Evolutionary conservation across 2,329 filamentous ascomycete genomes (phyloP), one percentile per base, ranked within the genome.

Genomic region (Didymella pomorum): DNA sequence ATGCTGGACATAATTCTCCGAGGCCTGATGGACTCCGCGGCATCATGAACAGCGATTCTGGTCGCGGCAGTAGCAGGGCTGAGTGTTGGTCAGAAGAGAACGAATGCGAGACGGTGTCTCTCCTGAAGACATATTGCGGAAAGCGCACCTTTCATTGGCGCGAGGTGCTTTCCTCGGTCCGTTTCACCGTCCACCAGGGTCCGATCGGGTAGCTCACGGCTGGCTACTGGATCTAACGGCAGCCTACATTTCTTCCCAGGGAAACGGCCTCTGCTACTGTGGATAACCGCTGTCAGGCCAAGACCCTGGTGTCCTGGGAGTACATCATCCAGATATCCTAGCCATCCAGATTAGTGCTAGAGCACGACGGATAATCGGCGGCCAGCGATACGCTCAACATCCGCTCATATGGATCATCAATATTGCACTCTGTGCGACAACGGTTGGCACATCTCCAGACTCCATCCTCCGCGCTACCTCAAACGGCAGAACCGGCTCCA

Each of bases 381-480:
- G 4, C 21, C 44, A 52, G 55, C 55, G 44, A 52, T 52, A 60
- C 51, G 46, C 50, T 61, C 54, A 47, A 43, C 41, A 47, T 49
- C 52, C 56, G 49, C 49, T 45, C 20, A 50, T 48, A 49, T 35
- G 58, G 58, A 52, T 54, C 42, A 45, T 42, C 41, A 56, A 52
- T 61, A 63, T 63, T 58, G 50, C 23, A 35, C 25, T 31, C 21
- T 52, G 58, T 61, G 44, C 49, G 11, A 63, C 58, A 18, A 54
- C 26, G n/a, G 29, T 51, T 57, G 52, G 37, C 51, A 48, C 45
- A 29, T 56, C 18, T 31, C 28, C 52, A 56, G 47, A 18, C 52
- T 44, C 29, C 44, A 29, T 18, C 42, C 44, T 29, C 39, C 43
- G 49, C 44, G 18, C 44, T 48, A 58, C 37, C 52, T 44, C 25